Evolutionary conservation across 495 filamentous ascomycete genomes (phyloP).

Genomic region (Cladorrhinum samala): DNA sequence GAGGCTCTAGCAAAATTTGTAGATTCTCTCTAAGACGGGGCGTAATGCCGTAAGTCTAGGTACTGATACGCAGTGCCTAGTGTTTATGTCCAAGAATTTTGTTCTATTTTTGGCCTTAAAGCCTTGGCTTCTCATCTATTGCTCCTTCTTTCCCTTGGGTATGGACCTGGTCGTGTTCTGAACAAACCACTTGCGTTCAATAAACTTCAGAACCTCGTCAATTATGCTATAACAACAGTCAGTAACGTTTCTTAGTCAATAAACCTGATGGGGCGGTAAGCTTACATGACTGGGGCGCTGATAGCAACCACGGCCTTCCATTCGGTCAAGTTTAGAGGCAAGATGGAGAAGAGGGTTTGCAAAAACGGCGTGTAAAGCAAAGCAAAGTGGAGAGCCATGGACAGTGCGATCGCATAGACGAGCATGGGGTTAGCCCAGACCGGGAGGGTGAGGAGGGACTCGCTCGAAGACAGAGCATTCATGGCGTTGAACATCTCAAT

Average conservation of each 20-base stretch:
- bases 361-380: slow-evolving; percentile 90
- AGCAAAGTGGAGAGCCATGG: slow-evolving; percentile 94
- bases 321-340: slow-evolving; percentile 81
- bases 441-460: slow-evolving; percentile 87
- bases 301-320: slow-evolving; percentile 91
- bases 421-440: slow-evolving; percentile 97
- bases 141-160: slow-evolving; percentile 39
- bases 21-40: neutral
- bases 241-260: slow-evolving; percentile 10
- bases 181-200: slow-evolving; percentile 62
- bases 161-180: slow-evolving; percentile 25
- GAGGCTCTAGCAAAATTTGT: neutral
- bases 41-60: neutral
- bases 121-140: slow-evolving; percentile 10
- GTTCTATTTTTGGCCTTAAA: neutral
- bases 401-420: slow-evolving; percentile 86
- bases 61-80: slow-evolving; percentile 23
- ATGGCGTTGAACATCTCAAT: slow-evolving; percentile 99
- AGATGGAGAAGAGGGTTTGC: slow-evolving; percentile 82
- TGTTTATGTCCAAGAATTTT: neutral
- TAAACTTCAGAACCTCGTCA: slow-evolving; percentile 80
- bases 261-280: neutral
- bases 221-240: slow-evolving; percentile 60
- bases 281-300: slow-evolving; percentile 91
- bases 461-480: slow-evolving; percentile 94